Base-by-base conservation (phyloP, 176 grass and related monocot species). In the Urochloa ruziziensis region DNA sequence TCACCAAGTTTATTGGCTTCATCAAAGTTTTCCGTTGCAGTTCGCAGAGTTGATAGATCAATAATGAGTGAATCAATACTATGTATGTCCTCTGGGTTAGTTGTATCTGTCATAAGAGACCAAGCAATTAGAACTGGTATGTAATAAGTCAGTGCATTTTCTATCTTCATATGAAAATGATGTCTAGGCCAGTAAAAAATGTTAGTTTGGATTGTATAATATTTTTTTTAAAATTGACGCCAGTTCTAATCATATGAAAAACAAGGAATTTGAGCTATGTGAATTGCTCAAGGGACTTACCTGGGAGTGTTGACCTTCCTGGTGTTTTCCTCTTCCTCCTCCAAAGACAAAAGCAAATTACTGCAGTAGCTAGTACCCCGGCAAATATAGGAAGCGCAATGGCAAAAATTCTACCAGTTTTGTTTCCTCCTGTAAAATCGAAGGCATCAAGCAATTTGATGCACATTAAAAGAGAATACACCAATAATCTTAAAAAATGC, bases 1-100 rank as follows among this genome's bases (percentile, higher is more conserved):
- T 92, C 86, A 14, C 90, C 90, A 4, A 92, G 86, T 70, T 92
- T 92, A 46, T 92, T 89, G 52, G 48, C 65, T 49, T 86, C 86
- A 76, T 73, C 65, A 67, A 92, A 92, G 79, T 92, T 80, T 15
- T 67, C 28, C 19, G 90, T 92, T 23, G 86, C 86, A 5, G 14
- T 69, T 42, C 75, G 47, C 11, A 92, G 35, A 34, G 53, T 80
- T 64, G 86, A 86, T 48, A 92, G 42, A 80, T 89, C 80, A 70
- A 92, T 32, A 17, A 91, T 73, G 37, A 84, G 75, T 7, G 75
- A 89, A 14, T 88, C 74, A 1, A 83, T 83, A 42, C 67, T 79
- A 35, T 73, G 35, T 13, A 84, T 84, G 67, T 73, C 74, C 46
- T 79, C 86, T 17, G 80, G 57, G 36, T 79, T 37, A 27, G 35